Percentiles rank a stretch among this genome's conserved stretches.
Conservation (phyloP, 2,329 filamentous ascomycete genomes). For the Aspergillus sp. region DNA sequence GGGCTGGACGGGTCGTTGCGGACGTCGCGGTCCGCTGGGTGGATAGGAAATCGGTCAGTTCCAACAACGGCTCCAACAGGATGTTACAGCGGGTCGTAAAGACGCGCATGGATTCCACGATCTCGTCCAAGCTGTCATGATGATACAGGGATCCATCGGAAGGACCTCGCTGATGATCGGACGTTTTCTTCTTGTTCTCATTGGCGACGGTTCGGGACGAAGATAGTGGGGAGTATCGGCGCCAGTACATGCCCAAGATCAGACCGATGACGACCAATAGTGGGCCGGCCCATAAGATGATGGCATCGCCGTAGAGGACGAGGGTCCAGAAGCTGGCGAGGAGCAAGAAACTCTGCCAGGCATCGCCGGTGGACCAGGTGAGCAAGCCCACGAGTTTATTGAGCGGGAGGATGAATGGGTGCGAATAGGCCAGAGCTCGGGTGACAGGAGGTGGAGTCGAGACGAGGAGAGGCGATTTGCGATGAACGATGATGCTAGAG, state of each 20-base stretch:
- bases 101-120: slow-evolving; percentile 86
- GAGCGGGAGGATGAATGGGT: slow-evolving; percentile 85
- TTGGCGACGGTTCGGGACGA: slow-evolving; percentile 71
- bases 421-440: slow-evolving; percentile 88
- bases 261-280: slow-evolving; percentile 74
- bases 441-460: slow-evolving; percentile 95
- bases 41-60: slow-evolving; percentile 88
- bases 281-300: slow-evolving; percentile 80
- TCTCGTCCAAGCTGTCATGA: slow-evolving; percentile 95
- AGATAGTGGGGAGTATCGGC: slow-evolving; percentile 84
- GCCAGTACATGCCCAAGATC: slow-evolving; percentile 88
- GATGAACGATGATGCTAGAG: slow-evolving; percentile 91
- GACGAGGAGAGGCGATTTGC: slow-evolving; percentile 89
- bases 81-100: slow-evolving; percentile 92
- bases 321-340: slow-evolving; percentile 81
- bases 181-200: slow-evolving; percentile 57
- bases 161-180: slow-evolving; percentile 45
- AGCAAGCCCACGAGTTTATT: slow-evolving; percentile 82
- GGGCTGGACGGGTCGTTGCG: slow-evolving; percentile 82
- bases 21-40: slow-evolving; percentile 87
- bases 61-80: slow-evolving; percentile 80
- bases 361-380: slow-evolving; percentile 90
- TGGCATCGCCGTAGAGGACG: slow-evolving; percentile 78
- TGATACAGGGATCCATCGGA: slow-evolving; percentile 69
- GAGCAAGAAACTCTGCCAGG: slow-evolving; percentile 95